A percentile compares a stretch with the other conserved stretches of the same genome.
Conservation (phyloP, 2,329 filamentous ascomycete species). For the Hysterium pulicare region DNA sequence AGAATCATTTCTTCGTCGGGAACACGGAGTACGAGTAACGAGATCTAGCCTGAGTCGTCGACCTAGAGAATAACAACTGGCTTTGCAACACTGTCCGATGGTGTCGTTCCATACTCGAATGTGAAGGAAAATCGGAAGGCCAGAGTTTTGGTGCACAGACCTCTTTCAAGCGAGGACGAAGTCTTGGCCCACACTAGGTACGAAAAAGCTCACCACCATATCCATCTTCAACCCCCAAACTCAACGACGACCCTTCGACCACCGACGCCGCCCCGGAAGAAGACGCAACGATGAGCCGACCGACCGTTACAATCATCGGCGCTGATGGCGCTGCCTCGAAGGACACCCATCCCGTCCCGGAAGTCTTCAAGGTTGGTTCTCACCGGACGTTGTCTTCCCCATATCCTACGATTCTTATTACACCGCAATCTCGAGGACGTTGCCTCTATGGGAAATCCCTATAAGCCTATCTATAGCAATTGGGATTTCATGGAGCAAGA, state of each 20-base stretch:
- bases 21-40: no score
- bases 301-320: constrained; percentile 95
- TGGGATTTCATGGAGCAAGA: no score
- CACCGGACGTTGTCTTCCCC: neutral
- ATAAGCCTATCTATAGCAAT: no score
- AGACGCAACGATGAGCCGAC: constrained; percentile 66
- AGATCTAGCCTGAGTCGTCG: no score
- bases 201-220: constrained; percentile 2
- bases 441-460: no score
- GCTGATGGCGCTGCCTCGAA: constrained; percentile 91
- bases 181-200: constrained; percentile 1
- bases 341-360: constrained; percentile 85
- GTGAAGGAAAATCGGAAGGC: neutral
- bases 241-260: neutral
- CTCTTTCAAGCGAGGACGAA: neutral
- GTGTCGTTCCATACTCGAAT: no score
- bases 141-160: neutral
- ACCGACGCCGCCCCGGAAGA: constrained; percentile 11
- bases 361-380: constrained; percentile 73
- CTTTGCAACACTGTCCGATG: no score
- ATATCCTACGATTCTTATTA: no score
- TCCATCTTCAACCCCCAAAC: neutral
- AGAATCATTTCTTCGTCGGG: no score
- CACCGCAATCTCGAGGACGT: no score
- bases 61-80: no score